A percentile compares a stretch with the other conserved stretches of the same genome.
Evolutionary conservation across 768 basidiomycete species (phyloP).

Genomic region (Phaffia tasmanica): DNA sequence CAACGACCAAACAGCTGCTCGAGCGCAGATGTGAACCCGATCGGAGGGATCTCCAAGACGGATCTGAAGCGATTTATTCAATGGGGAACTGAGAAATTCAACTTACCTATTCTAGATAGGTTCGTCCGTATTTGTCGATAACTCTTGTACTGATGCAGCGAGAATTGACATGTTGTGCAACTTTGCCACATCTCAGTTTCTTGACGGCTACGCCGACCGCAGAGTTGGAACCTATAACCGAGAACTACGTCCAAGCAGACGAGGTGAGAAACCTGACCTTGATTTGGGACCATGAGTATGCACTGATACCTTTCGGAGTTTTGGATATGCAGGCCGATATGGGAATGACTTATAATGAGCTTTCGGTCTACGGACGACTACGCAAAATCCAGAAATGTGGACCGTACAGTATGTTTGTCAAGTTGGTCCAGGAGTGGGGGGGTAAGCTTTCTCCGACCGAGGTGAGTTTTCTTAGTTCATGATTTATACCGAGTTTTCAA

Average conservation of each 20-base stretch:
- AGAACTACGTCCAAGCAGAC: conserved; percentile 82
- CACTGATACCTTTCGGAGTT: conserved; percentile 2
- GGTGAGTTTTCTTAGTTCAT: conserved; percentile 41
- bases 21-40: conserved; percentile 91
- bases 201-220: conserved; percentile 85
- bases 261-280: conserved; percentile 51
- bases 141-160: not conserved
- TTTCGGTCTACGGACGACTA: conserved; percentile 82
- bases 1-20: conserved; percentile 29
- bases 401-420: conserved; percentile 94
- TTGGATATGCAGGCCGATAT: conserved; percentile 61
- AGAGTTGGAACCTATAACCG: conserved; percentile 88
- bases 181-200: conserved; percentile 50
- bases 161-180: not conserved
- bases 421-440: conserved; percentile 90
- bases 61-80: conserved; percentile 93
- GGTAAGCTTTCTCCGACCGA: conserved; percentile 66
- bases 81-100: conserved; percentile 64
- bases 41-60: conserved; percentile 94
- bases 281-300: not conserved
- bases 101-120: conserved; percentile 73
- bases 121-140: conserved; percentile 34
- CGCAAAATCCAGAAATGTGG: conserved; percentile 96
- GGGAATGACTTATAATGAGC: conserved; percentile 98
- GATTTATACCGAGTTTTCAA: not conserved